Evolutionary conservation across 2,329 filamentous ascomycete genomes (phyloP).

Genomic region (Cladophialophora psammophila): DNA sequence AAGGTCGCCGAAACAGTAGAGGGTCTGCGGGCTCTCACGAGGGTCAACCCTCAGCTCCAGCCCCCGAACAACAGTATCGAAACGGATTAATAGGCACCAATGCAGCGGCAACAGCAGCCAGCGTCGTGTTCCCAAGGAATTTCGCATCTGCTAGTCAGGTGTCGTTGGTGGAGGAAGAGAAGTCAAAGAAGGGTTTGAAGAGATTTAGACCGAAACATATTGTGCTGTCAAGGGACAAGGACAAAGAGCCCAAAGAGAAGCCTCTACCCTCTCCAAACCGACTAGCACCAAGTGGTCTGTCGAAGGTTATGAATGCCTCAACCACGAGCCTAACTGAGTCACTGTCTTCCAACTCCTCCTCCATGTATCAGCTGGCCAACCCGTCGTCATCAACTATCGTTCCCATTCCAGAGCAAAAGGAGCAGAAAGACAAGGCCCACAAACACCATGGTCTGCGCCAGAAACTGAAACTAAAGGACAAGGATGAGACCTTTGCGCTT

Average conservation of each 20-base stretch:
- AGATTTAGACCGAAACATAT: constrained; percentile 75
- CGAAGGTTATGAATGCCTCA: constrained; percentile 65
- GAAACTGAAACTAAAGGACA: constrained; percentile 69
- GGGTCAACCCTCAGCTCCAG: constrained; percentile 40
- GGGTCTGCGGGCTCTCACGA: constrained; percentile 44
- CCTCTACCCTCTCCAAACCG: constrained; percentile 67
- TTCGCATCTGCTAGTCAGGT: constrained; percentile 43
- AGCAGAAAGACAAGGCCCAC: constrained; percentile 54
- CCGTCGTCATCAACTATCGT: constrained; percentile 64
- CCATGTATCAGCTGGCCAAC: constrained; percentile 68
- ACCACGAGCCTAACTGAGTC: constrained; percentile 66
- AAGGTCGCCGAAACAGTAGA: constrained; percentile 45
- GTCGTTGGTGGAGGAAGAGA: constrained; percentile 46
- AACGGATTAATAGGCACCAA: constrained; percentile 61
- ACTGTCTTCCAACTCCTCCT: constrained; percentile 60
- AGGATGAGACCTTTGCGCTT: constrained; percentile 64
- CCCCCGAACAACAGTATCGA: constrained; percentile 50
- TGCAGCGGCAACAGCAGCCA: constrained; percentile 69
- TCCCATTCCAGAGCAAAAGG: constrained; percentile 31
- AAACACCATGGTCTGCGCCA: constrained; percentile 71
- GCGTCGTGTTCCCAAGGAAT: constrained; percentile 66
- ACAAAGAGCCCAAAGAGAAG: constrained; percentile 55
- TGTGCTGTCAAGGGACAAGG: constrained; percentile 66
- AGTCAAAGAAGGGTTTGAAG: constrained; percentile 66
- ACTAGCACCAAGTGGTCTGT: constrained; percentile 60